These are phyloP conservation scores for Hygrocybe punicea DNA, from an alignment of 768 basidiomycete species.

Conservation along the genomic window DNA sequence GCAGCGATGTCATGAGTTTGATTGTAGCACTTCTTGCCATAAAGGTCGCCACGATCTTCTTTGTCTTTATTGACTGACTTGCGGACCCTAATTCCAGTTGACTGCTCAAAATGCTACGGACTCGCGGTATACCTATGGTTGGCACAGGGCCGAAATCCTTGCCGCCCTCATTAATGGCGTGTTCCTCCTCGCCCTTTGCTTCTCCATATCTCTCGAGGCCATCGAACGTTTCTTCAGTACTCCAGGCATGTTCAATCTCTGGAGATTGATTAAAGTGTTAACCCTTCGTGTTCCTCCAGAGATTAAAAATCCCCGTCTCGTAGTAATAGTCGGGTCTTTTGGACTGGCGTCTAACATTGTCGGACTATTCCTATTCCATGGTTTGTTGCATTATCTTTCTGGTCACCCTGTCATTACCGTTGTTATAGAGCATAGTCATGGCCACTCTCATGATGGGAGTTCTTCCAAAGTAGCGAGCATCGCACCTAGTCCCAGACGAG, in stretches of 20 bases:
- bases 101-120: conserved; percentile 56
- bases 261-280: neutral
- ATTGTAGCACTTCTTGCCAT: conserved; percentile 94
- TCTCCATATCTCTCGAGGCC: conserved; percentile 92
- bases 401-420: conserved; percentile 3
- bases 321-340: conserved; percentile 85
- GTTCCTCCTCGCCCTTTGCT: conserved; percentile 93
- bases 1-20: conserved; percentile 94
- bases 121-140: conserved; percentile 93
- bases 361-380: conserved; percentile 93
- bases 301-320: conserved; percentile 81
- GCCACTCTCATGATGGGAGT: conserved; percentile 43
- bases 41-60: conserved; percentile 44
- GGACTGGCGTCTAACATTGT: conserved; percentile 91
- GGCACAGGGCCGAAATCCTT: conserved; percentile 96
- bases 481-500: conserved; percentile 20
- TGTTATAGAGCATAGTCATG: conserved; percentile 60
- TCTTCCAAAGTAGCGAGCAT: conserved; percentile 42
- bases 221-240: conserved; percentile 83
- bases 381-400: conserved; percentile 40
- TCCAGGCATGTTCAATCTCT: conserved; percentile 49
- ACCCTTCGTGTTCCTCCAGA: conserved; percentile 44
- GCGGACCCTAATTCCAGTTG: conserved; percentile 46
- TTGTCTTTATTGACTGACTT: conserved; percentile 5
- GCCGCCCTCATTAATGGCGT: conserved; percentile 96